Evolutionary conservation across 1,139 yeast species (phyloP).

Genomic region (Geotrichum candidum): DNA sequence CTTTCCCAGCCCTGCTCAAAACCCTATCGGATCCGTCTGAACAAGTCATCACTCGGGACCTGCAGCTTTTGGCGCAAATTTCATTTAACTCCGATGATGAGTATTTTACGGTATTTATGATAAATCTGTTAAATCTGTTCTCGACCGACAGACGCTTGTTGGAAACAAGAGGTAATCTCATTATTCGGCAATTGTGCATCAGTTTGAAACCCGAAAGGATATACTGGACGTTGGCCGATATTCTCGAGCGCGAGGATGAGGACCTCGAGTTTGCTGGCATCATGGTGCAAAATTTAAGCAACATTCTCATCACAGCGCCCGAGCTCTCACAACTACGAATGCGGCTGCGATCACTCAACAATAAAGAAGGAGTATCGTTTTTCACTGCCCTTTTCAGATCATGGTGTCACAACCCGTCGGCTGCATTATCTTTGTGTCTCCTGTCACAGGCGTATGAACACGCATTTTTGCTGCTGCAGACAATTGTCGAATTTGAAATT

Average conservation of each 20-base stretch:
- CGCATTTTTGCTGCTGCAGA: conserved; percentile 73
- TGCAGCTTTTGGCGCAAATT: conserved; percentile 72
- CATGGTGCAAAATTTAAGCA: conserved; percentile 82
- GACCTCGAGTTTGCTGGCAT: conserved; percentile 70
- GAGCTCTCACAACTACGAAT: conserved; percentile 68
- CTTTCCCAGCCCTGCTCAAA: conserved; percentile 70
- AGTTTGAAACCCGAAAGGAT: conserved; percentile 78
- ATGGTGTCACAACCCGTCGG: conserved; percentile 91
- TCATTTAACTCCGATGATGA: conserved; percentile 72
- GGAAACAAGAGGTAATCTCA: conserved; percentile 74
- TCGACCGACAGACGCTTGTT: conserved; percentile 58
- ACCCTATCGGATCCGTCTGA: conserved; percentile 84
- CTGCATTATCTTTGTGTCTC: conserved; percentile 78
- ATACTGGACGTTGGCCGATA: conserved; percentile 73
- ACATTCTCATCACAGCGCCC: conserved; percentile 80
- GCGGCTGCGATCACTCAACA: conserved; percentile 51
- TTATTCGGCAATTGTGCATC: conserved; percentile 76
- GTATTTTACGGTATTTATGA: conserved; percentile 71
- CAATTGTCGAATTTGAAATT: conserved; percentile 68
- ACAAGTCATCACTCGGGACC: conserved; percentile 70
- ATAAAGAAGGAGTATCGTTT: conserved; percentile 60
- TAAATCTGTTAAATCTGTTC: conserved; percentile 62
- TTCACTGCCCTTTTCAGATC: conserved; percentile 77
- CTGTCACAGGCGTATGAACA: conserved; percentile 85
- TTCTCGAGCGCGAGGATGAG: conserved; percentile 52